Percentiles rank a stretch among this genome's conserved stretches.
Evolutionary conservation across 495 filamentous ascomycete genomes (phyloP).

Genomic region (Talaromyces thailandensis): DNA sequence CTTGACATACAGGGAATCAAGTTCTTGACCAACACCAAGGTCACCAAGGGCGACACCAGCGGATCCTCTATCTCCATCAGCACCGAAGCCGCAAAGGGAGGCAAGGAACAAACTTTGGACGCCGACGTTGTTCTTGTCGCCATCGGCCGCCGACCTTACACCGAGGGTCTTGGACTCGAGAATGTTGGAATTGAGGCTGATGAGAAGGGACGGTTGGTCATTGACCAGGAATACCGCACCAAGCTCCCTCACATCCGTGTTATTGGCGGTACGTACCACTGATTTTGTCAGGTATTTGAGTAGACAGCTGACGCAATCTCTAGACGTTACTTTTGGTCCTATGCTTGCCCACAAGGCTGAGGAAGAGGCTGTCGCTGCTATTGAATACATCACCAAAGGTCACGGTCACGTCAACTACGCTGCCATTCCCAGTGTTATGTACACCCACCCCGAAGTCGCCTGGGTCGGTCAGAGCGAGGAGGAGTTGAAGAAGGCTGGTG

Average conservation of each 20-base stretch:
- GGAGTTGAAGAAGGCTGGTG: conserved; percentile 79
- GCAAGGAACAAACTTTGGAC: conserved; percentile 86
- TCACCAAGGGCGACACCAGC: conserved; percentile 71
- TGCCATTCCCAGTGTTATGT: conserved; percentile 97
- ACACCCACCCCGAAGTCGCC: conserved; percentile 95
- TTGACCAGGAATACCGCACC: conserved; percentile 97
- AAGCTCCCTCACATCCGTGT: conserved; percentile 94
- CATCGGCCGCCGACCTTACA: conserved; percentile 94
- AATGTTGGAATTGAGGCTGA: conserved; percentile 92
- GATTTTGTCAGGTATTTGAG: too few species aligned
- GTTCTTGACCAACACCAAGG: conserved; percentile 97
- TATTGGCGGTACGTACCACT: conserved; percentile 45
- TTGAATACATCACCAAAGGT: conserved; percentile 96
- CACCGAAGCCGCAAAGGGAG: conserved; percentile 90
- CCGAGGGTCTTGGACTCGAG: conserved; percentile 80
- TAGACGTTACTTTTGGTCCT: conserved; percentile 90
- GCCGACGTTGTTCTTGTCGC: conserved; percentile 95
- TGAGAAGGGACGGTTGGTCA: conserved; percentile 85
- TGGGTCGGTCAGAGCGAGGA: conserved; percentile 99
- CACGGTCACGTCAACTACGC: conserved; percentile 98
- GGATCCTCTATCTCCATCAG: conserved; percentile 68
- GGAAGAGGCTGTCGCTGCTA: conserved; percentile 88
- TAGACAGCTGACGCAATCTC: background rate
- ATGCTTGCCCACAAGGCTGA: conserved; percentile 99
- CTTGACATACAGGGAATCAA: conserved; percentile 59